These are phyloP conservation scores for Termitomyces sp. DNA, from an alignment of 768 basidiomycete species.

Conservation along the genomic window DNA sequence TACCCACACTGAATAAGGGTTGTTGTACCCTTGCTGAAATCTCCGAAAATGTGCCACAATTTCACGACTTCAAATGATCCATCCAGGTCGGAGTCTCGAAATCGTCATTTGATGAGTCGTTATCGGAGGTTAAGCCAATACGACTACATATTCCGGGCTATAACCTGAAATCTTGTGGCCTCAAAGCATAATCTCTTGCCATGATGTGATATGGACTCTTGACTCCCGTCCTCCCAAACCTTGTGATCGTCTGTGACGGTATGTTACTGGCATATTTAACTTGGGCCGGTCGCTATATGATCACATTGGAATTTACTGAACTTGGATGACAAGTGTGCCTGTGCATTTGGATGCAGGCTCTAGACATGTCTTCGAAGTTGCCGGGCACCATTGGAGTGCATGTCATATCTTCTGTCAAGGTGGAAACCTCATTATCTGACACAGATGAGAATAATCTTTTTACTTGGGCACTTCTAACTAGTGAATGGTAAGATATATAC, in stretches of 20 bases:
- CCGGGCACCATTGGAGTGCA: background rate
- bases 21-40: background rate
- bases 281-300: too few species aligned
- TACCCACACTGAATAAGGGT: background rate
- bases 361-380: background rate
- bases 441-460: background rate
- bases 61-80: slow-evolving; percentile 4
- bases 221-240: background rate
- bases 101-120: background rate
- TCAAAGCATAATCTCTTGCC: background rate
- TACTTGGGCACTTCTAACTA: background rate
- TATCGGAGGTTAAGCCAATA: background rate
- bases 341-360: background rate
- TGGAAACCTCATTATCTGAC: background rate
- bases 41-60: background rate
- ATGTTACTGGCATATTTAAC: background rate
- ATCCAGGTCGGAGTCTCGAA: background rate
- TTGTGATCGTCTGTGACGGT: background rate
- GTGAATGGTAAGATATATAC: background rate
- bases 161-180: background rate
- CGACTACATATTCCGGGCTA: background rate
- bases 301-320: background rate
- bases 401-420: background rate
- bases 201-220: background rate
- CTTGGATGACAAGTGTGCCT: background rate